A percentile compares a stretch with the other conserved stretches of the same genome.
Evolutionary conservation across 2,329 filamentous ascomycete genomes (phyloP).

Genomic region (Alternaria burnsii): DNA sequence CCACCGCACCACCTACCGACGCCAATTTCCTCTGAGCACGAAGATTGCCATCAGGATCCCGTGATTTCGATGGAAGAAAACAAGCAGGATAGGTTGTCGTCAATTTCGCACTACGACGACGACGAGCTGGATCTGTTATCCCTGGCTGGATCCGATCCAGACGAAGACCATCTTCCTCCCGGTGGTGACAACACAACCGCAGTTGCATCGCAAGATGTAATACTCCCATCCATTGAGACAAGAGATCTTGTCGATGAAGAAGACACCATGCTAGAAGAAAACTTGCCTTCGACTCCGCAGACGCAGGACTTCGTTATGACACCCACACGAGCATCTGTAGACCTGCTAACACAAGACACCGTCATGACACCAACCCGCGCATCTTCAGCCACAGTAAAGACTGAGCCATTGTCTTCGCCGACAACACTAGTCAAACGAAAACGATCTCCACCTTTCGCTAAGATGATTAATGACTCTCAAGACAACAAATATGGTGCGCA

Average conservation of each 20-base stretch:
- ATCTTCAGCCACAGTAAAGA: constrained; percentile 14
- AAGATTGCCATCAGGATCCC: constrained; percentile 4
- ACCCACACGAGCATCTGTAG: neutral
- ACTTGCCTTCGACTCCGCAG: constrained; percentile 17
- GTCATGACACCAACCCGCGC: constrained; percentile 6
- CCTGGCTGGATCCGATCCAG: constrained; percentile 25
- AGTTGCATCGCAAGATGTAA: constrained; percentile 22
- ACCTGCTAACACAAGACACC: neutral
- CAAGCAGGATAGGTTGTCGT: constrained; percentile 11
- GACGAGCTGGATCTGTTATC: constrained; percentile 42
- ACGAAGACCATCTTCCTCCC: constrained; percentile 11
- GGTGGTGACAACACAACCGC: constrained; percentile 10
- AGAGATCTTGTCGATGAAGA: constrained; percentile 24
- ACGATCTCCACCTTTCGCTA: neutral
- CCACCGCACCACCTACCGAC: constrained; percentile 38
- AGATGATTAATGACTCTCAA: neutral
- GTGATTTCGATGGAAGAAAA: neutral
- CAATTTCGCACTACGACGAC: constrained; percentile 34
- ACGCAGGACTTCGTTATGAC: neutral
- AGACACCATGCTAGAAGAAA: constrained; percentile 24
- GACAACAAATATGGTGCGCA: rapidly evolving
- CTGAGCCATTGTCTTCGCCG: constrained; percentile 8
- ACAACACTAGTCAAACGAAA: constrained; percentile 2
- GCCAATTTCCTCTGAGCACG: constrained; percentile 36
- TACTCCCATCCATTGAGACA: constrained; percentile 37